Evolutionary conservation across 2,329 filamentous ascomycete species (phyloP).

Genomic region (Ceratocystis cacaofunesta): DNA sequence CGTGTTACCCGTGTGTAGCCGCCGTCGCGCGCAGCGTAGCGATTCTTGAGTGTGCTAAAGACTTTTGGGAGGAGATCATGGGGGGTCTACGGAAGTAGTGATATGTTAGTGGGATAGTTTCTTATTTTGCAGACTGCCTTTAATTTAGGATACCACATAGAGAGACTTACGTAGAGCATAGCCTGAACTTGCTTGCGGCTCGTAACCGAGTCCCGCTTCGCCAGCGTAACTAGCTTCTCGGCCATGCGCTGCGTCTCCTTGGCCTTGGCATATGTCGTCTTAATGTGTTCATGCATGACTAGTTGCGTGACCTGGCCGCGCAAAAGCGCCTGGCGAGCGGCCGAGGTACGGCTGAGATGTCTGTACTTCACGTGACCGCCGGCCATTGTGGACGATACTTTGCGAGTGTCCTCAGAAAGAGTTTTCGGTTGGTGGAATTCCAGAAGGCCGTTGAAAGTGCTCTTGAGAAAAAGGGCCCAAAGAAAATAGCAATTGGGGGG

Average conservation of each 20-base stretch:
- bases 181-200: conserved; percentile 58
- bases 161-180: conserved; percentile 62
- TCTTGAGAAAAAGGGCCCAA: too few relatives aligned
- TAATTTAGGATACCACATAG: too few relatives aligned
- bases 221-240: conserved; percentile 86
- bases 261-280: conserved; percentile 89
- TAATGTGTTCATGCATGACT: conserved; percentile 82
- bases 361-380: conserved; percentile 78
- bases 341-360: conserved; percentile 68
- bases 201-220: conserved; percentile 82
- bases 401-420: neutral
- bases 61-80: conserved; percentile 65
- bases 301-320: conserved; percentile 93
- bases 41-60: conserved; percentile 64
- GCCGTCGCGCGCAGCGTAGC: conserved; percentile 66
- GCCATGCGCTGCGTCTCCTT: conserved; percentile 91
- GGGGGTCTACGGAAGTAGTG: conserved; percentile 39
- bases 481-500: too few relatives aligned
- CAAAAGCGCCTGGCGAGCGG: conserved; percentile 81
- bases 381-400: conserved; percentile 45
- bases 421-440: neutral
- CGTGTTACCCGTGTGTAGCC: conserved; percentile 92
- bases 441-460: neutral
- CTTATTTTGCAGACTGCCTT: too few relatives aligned
- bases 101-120: too few relatives aligned